These are phyloP conservation scores for Fusarium continuum DNA, from an alignment of 2,329 filamentous ascomycete species.

Conservation along the genomic window DNA sequence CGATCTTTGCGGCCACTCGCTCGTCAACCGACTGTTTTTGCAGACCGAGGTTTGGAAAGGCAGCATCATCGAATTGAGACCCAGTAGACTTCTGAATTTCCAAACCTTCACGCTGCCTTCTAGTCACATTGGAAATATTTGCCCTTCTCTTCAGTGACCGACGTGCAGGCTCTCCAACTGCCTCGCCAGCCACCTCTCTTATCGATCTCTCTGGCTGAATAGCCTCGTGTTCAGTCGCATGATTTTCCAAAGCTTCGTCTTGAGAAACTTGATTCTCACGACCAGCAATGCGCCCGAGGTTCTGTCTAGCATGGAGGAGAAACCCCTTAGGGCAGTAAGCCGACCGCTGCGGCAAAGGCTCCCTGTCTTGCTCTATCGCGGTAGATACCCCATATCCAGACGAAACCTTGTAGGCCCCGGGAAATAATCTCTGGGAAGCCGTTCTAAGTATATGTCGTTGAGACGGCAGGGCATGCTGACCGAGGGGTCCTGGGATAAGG, in stretches of 20 bases:
- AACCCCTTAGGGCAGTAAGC: neutral
- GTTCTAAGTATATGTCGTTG: slow-evolving; percentile 1
- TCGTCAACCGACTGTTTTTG: too few relatives aligned
- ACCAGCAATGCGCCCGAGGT: neutral
- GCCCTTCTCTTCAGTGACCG: too few relatives aligned
- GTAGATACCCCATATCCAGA: slow-evolving; percentile 5
- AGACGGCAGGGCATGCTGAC: neutral
- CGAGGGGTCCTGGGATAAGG: slow-evolving; percentile 1
- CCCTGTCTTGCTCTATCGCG: slow-evolving; percentile 21
- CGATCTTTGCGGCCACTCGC: too few relatives aligned
- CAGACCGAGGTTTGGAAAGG: too few relatives aligned
- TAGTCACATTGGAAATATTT: too few relatives aligned
- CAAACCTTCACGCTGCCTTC: too few relatives aligned
- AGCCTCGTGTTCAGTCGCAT: neutral
- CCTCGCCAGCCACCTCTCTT: neutral
- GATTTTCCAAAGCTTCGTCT: neutral
- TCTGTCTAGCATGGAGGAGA: neutral
- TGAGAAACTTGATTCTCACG: neutral
- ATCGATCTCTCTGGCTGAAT: neutral
- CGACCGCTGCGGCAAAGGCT: neutral
- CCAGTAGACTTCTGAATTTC: too few relatives aligned
- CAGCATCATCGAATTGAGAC: too few relatives aligned
- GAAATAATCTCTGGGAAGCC: slow-evolving; percentile 4
- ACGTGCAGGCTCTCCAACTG: too few relatives aligned
- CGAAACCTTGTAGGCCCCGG: neutral